Evolutionary conservation across 148 eudicot genomes (phyloP).

Genomic region (Rhododendron ovatum): DNA sequence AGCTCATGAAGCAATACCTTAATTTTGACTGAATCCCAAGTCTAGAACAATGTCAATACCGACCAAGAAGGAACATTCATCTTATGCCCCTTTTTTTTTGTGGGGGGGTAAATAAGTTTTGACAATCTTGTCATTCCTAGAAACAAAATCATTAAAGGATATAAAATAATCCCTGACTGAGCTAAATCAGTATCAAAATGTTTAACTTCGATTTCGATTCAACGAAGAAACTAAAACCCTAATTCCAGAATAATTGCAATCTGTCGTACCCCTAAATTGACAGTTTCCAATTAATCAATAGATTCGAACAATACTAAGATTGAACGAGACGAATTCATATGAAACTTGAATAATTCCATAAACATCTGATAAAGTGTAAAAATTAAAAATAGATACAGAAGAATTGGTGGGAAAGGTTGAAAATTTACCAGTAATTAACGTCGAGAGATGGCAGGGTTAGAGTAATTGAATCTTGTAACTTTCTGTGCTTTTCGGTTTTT

Average conservation of each 20-base stretch:
- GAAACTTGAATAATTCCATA: neutral
- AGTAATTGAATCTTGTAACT: neutral
- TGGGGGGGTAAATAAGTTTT: neutral
- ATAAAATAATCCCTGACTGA: neutral
- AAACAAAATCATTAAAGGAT: neutral
- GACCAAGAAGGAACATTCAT: slow-evolving; percentile 6
- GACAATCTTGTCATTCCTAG: neutral
- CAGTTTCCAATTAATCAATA: neutral
- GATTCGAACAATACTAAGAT: slow-evolving; percentile 1
- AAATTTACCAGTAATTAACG: slow-evolving; percentile 2
- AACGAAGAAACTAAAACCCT: slow-evolving; percentile 7
- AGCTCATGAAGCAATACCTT: slow-evolving; percentile 18
- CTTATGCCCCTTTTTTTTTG: neutral
- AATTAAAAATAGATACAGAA: no score
- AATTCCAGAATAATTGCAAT: neutral
- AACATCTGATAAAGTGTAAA: neutral
- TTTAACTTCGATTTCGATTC: neutral
- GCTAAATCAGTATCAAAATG: neutral
- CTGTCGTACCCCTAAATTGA: neutral
- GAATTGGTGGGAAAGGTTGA: neutral
- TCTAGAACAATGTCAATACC: slow-evolving; percentile 8
- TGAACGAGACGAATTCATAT: neutral
- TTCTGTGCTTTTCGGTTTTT: neutral
- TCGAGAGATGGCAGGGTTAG: neutral
- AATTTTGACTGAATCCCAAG: slow-evolving; percentile 12